Evolutionary conservation across 1,284 basidiomycete genomes (phyloP).

Genomic region (Pholiota adiposa): DNA sequence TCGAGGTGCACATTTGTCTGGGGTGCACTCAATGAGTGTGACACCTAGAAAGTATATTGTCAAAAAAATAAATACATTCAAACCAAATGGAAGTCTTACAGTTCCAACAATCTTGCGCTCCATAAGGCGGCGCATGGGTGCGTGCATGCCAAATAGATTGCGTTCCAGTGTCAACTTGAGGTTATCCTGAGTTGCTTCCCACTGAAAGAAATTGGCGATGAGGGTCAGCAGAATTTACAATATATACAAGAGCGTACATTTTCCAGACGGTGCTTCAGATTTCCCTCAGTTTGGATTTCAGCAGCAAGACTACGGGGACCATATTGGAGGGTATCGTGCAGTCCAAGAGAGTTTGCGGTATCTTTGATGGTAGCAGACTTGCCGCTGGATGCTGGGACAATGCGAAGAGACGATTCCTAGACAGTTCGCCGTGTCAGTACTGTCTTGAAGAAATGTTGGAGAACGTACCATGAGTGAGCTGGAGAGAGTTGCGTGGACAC

Average conservation of each 20-base stretch:
- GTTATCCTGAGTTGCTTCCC: constrained; percentile 92
- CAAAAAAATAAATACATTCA: background rate
- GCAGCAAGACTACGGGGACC: constrained; percentile 77
- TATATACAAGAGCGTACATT: constrained; percentile 51
- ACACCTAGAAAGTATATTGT: constrained; percentile 14
- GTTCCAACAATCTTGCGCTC: constrained; percentile 86
- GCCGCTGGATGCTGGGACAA: constrained; percentile 61
- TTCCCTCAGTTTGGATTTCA: constrained; percentile 62
- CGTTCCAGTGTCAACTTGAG: constrained; percentile 86
- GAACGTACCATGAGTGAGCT: constrained; percentile 42
- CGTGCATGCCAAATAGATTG: constrained; percentile 85
- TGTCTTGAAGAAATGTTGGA: no score
- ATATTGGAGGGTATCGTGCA: constrained; percentile 80
- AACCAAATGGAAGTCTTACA: constrained; percentile 49
- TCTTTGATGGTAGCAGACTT: constrained; percentile 71
- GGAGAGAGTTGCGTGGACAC: background rate
- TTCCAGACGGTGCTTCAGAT: constrained; percentile 66
- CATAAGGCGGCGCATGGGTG: constrained; percentile 91
- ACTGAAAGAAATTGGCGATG: constrained; percentile 52
- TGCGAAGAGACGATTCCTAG: constrained; percentile 67
- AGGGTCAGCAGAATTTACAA: background rate
- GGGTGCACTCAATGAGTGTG: constrained; percentile 60
- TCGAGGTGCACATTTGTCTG: constrained; percentile 86
- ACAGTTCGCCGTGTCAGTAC: background rate
- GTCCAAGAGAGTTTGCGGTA: constrained; percentile 72